phyloP scores from a whole-genome alignment of 176 grass and related monocot species.

The Aegilops speltoides region DNA sequence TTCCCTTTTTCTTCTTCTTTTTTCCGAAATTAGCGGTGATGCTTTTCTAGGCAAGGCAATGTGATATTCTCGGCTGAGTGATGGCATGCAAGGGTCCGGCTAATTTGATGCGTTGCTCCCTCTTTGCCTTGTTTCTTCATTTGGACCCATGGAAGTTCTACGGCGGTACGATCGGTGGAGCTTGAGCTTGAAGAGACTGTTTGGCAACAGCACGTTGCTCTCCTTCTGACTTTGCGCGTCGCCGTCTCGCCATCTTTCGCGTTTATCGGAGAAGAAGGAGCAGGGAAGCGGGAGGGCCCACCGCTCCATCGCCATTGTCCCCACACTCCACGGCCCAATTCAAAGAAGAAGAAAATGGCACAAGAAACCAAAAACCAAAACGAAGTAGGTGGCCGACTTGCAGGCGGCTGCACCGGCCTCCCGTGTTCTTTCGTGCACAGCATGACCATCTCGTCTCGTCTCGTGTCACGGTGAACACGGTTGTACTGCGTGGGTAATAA shows the following conservation, averaged over 20 bases:
- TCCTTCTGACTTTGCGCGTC: background rate
- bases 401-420: background rate
- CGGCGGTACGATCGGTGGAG: background rate
- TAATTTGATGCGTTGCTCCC: background rate
- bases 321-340: no score
- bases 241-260: background rate
- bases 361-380: background rate
- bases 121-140: background rate
- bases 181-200: background rate
- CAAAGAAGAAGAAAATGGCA: no score
- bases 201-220: background rate
- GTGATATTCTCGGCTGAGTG: background rate
- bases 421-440: background rate
- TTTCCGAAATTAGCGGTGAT: background rate
- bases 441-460: no score
- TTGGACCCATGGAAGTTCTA: background rate
- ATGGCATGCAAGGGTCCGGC: background rate
- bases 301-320: background rate
- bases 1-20: background rate
- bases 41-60: background rate
- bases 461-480: background rate
- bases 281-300: background rate
- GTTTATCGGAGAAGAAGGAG: slow-evolving; percentile 20
- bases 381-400: background rate
- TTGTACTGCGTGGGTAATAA: background rate